phyloP scores from a whole-genome alignment of 2,329 filamentous ascomycete genomes.

The Truncatella angustata region DNA sequence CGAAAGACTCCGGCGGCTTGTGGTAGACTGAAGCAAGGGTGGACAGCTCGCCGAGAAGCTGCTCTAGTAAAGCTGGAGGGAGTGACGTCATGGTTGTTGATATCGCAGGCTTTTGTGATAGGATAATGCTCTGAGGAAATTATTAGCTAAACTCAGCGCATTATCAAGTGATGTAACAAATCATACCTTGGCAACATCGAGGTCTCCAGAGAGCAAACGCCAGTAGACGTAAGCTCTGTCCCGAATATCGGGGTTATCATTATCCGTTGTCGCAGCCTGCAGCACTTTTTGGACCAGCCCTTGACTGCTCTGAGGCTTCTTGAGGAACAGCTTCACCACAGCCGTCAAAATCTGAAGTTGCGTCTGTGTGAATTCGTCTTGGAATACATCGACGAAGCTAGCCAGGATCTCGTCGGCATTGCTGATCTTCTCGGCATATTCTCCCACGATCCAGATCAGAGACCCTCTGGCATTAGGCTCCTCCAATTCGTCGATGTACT shows the following conservation, averaged over 20 bases:
- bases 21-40: constrained; percentile 97
- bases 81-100: constrained; percentile 90
- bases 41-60: constrained; percentile 87
- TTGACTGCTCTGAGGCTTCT: constrained; percentile 91
- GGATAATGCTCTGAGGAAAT: constrained; percentile 68
- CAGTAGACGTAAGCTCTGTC: constrained; percentile 98
- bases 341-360: constrained; percentile 96
- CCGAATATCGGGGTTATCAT: constrained; percentile 95
- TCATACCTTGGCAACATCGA: constrained; percentile 81
- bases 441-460: constrained; percentile 97
- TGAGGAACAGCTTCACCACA: constrained; percentile 95
- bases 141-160: neutral
- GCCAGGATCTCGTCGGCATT: constrained; percentile 94
- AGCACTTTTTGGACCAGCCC: constrained; percentile 91
- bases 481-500: constrained; percentile 95
- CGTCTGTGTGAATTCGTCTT: constrained; percentile 98
- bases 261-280: constrained; percentile 87
- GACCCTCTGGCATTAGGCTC: constrained; percentile 88
- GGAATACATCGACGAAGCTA: constrained; percentile 90
- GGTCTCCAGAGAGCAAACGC: constrained; percentile 89
- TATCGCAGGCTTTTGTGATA: constrained; percentile 93
- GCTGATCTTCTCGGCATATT: constrained; percentile 98
- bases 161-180: too few species aligned
- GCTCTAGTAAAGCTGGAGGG: constrained; percentile 78
- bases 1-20: constrained; percentile 96